Conservation (phyloP, 2,329 filamentous ascomycete species). For the Pseudovirgaria hyperparasitica region DNA sequence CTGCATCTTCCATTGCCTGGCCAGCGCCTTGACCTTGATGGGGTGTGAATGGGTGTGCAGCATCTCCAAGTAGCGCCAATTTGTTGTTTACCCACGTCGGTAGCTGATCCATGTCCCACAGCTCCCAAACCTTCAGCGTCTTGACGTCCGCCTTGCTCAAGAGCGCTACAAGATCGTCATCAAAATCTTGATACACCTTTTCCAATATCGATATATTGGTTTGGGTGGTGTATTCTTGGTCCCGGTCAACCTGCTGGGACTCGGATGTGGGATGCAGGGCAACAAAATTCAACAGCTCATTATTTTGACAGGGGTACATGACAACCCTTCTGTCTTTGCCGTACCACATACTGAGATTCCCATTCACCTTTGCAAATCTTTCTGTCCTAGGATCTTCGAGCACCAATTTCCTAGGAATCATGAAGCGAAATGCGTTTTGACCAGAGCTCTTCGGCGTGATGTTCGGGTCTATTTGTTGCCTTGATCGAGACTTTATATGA, state of each 20-base stretch:
- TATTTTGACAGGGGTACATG: constrained; percentile 35
- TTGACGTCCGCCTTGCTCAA: constrained; percentile 25
- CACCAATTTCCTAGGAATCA: constrained; percentile 35
- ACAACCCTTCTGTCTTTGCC: constrained; percentile 31
- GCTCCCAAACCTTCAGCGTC: constrained; percentile 23
- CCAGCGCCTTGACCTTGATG: constrained; percentile 51
- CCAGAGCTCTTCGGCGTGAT: constrained; percentile 34
- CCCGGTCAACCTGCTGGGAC: constrained; percentile 20
- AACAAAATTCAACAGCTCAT: constrained; percentile 34
- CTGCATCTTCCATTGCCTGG: constrained; percentile 55
- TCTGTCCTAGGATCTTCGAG: constrained; percentile 26
- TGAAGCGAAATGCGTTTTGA: constrained; percentile 46
- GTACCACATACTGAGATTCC: constrained; percentile 32
- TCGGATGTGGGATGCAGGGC: constrained; percentile 27
- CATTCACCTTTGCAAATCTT: constrained; percentile 23
- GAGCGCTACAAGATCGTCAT: constrained; percentile 21
- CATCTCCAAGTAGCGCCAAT: constrained; percentile 50
- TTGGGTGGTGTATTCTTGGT: too few species aligned
- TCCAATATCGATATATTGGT: too few species aligned
- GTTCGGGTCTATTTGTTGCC: constrained; percentile 14
- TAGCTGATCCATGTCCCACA: constrained; percentile 46
- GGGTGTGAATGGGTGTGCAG: constrained; percentile 55
- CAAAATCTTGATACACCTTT: constrained; percentile 26
- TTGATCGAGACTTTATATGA: constrained; percentile 9
- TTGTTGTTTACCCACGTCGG: constrained; percentile 41